Base-by-base conservation (phyloP, 2,329 filamentous ascomycete genomes). In the Penicillium expansum region DNA sequence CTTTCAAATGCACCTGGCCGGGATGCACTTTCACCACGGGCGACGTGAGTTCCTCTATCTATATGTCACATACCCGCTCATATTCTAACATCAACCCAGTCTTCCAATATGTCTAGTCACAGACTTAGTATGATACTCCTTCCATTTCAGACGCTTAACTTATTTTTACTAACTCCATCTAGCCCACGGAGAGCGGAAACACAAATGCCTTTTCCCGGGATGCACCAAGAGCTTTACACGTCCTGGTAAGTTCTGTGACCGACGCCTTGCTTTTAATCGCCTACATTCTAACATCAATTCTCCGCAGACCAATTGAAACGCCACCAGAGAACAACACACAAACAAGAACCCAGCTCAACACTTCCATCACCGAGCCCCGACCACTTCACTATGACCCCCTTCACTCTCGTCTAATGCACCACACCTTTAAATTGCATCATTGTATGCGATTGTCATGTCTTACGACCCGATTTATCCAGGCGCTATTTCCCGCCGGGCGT, bases 91-190 rank as follows among this genome's bases (percentile, higher is more conserved):
- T 35, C 3, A 9, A 11, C 2, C 16, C 44, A 77, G 75, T 77
- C 75, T 22, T 77, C 75, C 7, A 77, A 77, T 56, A 77, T 77
- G 75, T 77, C 75, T 1, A 77, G 75, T 33, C 75, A 77, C 54
- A 71, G 74, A 61, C 63, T 77, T 29, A 77, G 73, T 75, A 74
- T 55, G 71, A 64, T 56, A 20, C 27, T 5, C 10, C 10, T 13
- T 24, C 5, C 9, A 16, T 20, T 38, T 11, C 30, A 1, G n/a
- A 16, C 2, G 4, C n/a, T 35, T 24, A n/a, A 10, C 18, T 13
- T 13, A n/a, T 16, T 37, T 33, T 48, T 47, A 48, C 65, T 69
- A 48, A 69, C 35, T 6, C 5, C 13, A 1, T 18, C 10, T 48
- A 71, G 73, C 75, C 2, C 75, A 77, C 56, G 74, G 73, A 29